These are phyloP conservation scores for Dioscorea dumetorum DNA, from an alignment of 106 monocot genomes.

Conservation along the genomic window DNA sequence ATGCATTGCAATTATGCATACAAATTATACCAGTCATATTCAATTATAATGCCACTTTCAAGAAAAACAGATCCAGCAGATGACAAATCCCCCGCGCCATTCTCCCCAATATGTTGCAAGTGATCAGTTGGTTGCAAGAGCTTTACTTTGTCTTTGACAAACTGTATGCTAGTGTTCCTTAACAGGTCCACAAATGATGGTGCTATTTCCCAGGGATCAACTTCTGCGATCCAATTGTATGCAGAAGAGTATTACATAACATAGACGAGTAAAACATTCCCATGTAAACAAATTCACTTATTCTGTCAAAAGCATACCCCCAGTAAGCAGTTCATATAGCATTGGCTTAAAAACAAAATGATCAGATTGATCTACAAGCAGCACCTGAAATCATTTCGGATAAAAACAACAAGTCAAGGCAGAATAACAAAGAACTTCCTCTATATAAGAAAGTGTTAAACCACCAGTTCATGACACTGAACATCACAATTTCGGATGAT, in stretches of 20 bases:
- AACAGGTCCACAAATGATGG: constrained; percentile 78
- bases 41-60: constrained; percentile 77
- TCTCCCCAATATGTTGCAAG: constrained; percentile 19
- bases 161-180: constrained; percentile 65
- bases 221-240: constrained; percentile 52
- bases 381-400: constrained; percentile 38
- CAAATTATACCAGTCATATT: constrained; percentile 86
- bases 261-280: background rate
- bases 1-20: background rate
- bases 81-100: constrained; percentile 19
- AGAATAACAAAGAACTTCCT: no score
- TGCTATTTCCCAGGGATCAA: constrained; percentile 95
- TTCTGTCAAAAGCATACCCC: constrained; percentile 40
- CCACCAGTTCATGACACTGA: no score
- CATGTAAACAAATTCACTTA: background rate
- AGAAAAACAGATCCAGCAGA: constrained; percentile 73
- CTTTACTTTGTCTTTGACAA: constrained; percentile 83
- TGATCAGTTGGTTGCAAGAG: constrained; percentile 64
- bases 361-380: constrained; percentile 92
- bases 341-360: constrained; percentile 95
- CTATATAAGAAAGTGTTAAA: no score
- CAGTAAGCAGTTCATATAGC: constrained; percentile 92
- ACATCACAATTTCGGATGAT: no score
- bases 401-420: no score
- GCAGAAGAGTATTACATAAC: background rate